Percentiles rank a stretch among this genome's conserved stretches.
Evolutionary conservation across 202 grass and related monocot species (phyloP).

Genomic region (Musa balbisiana): DNA sequence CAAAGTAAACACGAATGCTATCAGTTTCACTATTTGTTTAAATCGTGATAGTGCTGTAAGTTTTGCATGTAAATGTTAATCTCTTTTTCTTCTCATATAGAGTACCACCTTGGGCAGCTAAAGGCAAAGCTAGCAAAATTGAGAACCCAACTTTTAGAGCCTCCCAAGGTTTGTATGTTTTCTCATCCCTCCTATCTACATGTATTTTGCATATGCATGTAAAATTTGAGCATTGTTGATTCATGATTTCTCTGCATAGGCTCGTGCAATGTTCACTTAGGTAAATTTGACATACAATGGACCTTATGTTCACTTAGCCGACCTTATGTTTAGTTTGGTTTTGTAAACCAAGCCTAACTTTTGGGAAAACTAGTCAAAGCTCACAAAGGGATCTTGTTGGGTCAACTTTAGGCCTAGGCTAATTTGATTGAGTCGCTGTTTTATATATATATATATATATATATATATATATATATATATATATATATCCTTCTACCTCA

Average conservation of each 20-base stretch:
- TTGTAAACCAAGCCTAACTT: no score
- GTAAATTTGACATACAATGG: neutral
- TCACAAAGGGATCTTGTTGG: no score
- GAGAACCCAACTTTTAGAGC: conserved; percentile 94
- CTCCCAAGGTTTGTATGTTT: conserved; percentile 69
- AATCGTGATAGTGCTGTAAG: neutral
- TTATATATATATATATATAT: no score
- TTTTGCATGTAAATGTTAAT: neutral
- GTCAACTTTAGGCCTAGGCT: no score
- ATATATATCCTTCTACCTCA: no score
- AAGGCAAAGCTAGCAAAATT: conserved; percentile 98
- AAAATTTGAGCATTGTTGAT: neutral
- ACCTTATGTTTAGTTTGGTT: no score
- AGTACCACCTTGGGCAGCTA: conserved; percentile 97
- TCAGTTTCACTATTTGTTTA: no score
- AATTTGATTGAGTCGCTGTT: no score
- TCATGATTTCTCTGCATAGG: neutral
- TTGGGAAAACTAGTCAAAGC: no score
- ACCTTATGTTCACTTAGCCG: neutral
- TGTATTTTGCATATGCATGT: neutral
- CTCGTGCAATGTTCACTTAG: neutral
- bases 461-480: no score
- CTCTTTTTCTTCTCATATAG: conserved; percentile 27
- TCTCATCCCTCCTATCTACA: neutral
- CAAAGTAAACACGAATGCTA: neutral